Evolutionary conservation across 2,329 filamentous ascomycete genomes (phyloP), one percentile per base, ranked within the genome.

Genomic region (Clonostachys byssicola): DNA sequence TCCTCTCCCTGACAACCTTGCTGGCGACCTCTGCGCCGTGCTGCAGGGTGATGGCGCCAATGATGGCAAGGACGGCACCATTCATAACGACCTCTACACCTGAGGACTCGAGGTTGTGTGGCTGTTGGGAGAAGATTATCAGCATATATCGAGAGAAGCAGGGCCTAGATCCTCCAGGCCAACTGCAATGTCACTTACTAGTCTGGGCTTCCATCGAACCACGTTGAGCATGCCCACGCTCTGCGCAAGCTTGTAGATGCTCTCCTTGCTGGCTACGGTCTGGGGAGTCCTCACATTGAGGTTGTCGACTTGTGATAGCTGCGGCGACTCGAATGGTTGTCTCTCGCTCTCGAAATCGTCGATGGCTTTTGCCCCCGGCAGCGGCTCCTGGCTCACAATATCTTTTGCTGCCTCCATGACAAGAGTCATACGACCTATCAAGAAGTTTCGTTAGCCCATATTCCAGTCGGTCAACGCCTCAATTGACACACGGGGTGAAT

Each of bases 31-130:
- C 83, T 36, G 86, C 88, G 42, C 94, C 94, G 56, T 88, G 84
- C 66, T 96, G 90, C 60, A 99, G 72, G n/a, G 90, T 85, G 46
- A 99, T 68, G 12, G 94, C 94, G 18, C 94, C 94, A 41, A 97
- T 72, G 47, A 99, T 86, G 42, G 92, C 89, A 63, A 91, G 89
- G 47, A 99, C 59, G 5, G 89, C 82, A 51, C 90, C 85, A 43
- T 86, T 81, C 47, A 95, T 72, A 20, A 97, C 85, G 5, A 85
- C 74, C 23, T 89, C 80, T 30, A 87, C 67, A 54, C 94, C 94
- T 1, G 90, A 96, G 16, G 73, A 70, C 45, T 78, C 65, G 46
- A 95, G 75, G 56, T 91, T 85, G 51, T 85, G 73, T 18, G 83
- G 78, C 77, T 81, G 51, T 42, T 34, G 23, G 23, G n/a, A 14